A percentile compares a stretch with the other conserved stretches of the same genome.
Evolutionary conservation across 2,329 filamentous ascomycete genomes (phyloP).

Genomic region (Pseudogymnoascus sp.): DNA sequence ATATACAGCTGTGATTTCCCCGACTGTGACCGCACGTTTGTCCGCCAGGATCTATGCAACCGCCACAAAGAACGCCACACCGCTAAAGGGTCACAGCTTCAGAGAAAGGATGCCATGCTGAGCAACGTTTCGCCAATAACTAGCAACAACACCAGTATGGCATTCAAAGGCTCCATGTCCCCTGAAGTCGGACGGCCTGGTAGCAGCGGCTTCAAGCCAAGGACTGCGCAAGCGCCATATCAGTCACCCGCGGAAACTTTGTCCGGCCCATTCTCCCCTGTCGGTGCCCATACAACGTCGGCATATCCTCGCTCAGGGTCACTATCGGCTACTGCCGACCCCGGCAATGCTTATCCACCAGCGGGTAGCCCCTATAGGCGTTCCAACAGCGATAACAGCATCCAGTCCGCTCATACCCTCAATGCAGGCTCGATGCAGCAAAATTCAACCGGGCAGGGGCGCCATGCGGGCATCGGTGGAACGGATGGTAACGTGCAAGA

Average conservation of each 20-base stretch:
- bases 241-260: constrained; percentile 27
- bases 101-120: constrained; percentile 64
- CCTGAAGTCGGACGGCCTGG: constrained; percentile 27
- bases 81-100: constrained; percentile 69
- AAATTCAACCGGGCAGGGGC: neutral
- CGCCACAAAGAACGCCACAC: constrained; percentile 76
- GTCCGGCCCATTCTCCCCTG: constrained; percentile 25
- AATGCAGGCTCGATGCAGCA: neutral
- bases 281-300: constrained; percentile 23
- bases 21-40: constrained; percentile 84
- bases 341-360: constrained; percentile 17
- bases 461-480: constrained; percentile 10
- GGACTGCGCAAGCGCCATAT: constrained; percentile 25
- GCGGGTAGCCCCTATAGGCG: constrained; percentile 22
- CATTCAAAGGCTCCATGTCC: constrained; percentile 23
- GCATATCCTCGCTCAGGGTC: constrained; percentile 24
- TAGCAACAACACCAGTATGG: neutral
- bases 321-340: constrained; percentile 21
- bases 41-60: constrained; percentile 86
- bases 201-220: constrained; percentile 21
- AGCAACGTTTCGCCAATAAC: constrained; percentile 37
- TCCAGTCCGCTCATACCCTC: constrained; percentile 21
- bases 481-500: constrained; percentile 25
- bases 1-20: constrained; percentile 92
- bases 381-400: constrained; percentile 26